Evolutionary conservation across 495 filamentous ascomycete genomes (phyloP).

Genomic region (Collariella sp.): DNA sequence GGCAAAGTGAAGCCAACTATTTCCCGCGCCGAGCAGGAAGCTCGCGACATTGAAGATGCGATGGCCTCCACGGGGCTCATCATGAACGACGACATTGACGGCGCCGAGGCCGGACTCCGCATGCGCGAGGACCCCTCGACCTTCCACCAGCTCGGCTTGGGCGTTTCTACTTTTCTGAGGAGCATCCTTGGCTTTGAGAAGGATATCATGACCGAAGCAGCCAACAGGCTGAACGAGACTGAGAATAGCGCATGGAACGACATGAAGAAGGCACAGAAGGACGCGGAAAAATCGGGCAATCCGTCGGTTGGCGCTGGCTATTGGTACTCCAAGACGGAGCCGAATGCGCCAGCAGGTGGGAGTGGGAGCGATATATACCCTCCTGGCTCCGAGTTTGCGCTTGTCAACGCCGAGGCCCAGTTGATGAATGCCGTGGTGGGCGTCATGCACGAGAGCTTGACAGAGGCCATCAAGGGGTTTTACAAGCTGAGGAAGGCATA

Average conservation of each 20-base stretch:
- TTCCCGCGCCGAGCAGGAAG: conserved; percentile 19
- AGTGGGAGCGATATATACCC: conserved; percentile 51
- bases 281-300: conserved; percentile 27
- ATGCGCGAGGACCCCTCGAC: conserved; percentile 67
- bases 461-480: conserved; percentile 83
- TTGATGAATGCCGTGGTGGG: conserved; percentile 84
- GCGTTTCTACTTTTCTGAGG: conserved; percentile 73
- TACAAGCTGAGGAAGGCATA: conserved; percentile 91
- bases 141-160: conserved; percentile 83
- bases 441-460: conserved; percentile 85
- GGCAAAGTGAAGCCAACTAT: conserved; percentile 22
- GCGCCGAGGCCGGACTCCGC: conserved; percentile 65
- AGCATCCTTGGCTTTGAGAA: conserved; percentile 90
- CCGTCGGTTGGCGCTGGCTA: conserved; percentile 14
- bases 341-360: conserved; percentile 8
- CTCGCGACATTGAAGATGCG: conserved; percentile 40
- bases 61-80: conserved; percentile 49
- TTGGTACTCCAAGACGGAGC: conserved; percentile 15
- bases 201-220: conserved; percentile 84
- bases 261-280: conserved; percentile 61
- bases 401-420: conserved; percentile 67
- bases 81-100: conserved; percentile 89
- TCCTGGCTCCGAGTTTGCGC: conserved; percentile 73
- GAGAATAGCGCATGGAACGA: conserved; percentile 71
- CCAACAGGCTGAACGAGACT: conserved; percentile 63